Conservation (phyloP, 345 rosid genomes). For the Linum trigynum region DNA sequence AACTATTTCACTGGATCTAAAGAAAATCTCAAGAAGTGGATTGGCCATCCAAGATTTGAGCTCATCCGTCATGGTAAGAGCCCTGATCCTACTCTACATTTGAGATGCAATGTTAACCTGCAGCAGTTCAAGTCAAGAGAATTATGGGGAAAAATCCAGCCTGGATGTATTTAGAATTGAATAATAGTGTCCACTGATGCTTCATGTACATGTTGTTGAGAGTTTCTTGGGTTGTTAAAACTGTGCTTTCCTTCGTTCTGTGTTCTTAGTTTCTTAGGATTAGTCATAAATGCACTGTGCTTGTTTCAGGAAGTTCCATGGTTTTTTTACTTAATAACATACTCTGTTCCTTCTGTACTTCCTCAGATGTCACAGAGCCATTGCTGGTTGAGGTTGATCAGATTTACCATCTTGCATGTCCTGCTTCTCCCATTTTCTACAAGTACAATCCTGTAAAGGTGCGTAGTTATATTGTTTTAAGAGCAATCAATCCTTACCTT, state of each 20-base stretch:
- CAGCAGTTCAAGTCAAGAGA: background rate
- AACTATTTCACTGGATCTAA: slow-evolving; percentile 89
- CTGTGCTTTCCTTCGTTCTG: too few species aligned
- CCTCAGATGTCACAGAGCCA: slow-evolving; percentile 72
- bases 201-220: too few species aligned
- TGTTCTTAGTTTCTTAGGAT: too few species aligned
- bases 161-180: background rate
- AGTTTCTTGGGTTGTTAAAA: too few species aligned
- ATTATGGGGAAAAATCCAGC: background rate
- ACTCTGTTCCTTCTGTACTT: slow-evolving; percentile 12
- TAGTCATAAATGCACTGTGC: background rate
- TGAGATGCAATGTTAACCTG: background rate
- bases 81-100: slow-evolving; percentile 4
- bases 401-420: slow-evolving; percentile 98
- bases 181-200: background rate
- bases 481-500: background rate
- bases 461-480: slow-evolving; percentile 10
- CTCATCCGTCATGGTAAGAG: slow-evolving; percentile 85
- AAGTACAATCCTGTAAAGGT: slow-evolving; percentile 98
- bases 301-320: background rate
- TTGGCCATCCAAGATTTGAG: slow-evolving; percentile 94
- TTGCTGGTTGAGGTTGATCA: slow-evolving; percentile 82
- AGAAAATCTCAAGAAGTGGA: slow-evolving; percentile 81
- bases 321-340: background rate
- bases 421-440: slow-evolving; percentile 94